Conservation (phyloP, 2,329 filamentous ascomycete genomes). For the Exserohilum rostratum region DNA sequence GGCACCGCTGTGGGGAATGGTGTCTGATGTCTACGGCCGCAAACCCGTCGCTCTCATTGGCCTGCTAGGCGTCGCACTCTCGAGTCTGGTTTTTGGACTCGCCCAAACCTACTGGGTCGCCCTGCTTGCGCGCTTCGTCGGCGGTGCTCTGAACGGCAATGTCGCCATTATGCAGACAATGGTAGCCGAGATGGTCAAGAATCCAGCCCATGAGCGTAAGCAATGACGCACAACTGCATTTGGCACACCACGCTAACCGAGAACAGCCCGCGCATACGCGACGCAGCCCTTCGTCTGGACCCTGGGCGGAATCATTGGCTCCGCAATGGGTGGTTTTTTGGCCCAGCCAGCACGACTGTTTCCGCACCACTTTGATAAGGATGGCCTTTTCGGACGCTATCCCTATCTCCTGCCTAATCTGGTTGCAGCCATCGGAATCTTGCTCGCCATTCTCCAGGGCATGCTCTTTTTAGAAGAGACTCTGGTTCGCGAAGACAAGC, state of each 20-base stretch:
- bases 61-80: slow-evolving; percentile 82
- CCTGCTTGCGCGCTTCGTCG: slow-evolving; percentile 74
- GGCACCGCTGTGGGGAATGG: slow-evolving; percentile 65
- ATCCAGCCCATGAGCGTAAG: slow-evolving; percentile 87
- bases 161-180: slow-evolving; percentile 90
- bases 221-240: slow-evolving; percentile 26
- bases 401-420: slow-evolving; percentile 91
- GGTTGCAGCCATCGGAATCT: slow-evolving; percentile 75
- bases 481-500: slow-evolving; percentile 33
- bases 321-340: slow-evolving; percentile 85
- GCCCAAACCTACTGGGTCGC: slow-evolving; percentile 84
- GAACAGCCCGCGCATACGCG: slow-evolving; percentile 77
- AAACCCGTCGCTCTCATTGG: slow-evolving; percentile 51
- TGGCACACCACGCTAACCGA: slow-evolving; percentile 12
- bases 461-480: slow-evolving; percentile 85
- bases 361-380: slow-evolving; percentile 71
- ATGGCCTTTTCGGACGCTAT: slow-evolving; percentile 75
- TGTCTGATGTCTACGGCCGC: slow-evolving; percentile 49
- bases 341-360: slow-evolving; percentile 78
- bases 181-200: slow-evolving; percentile 88
- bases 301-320: slow-evolving; percentile 83
- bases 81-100: slow-evolving; percentile 82
- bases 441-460: slow-evolving; percentile 79
- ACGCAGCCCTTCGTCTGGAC: slow-evolving; percentile 95
- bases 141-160: slow-evolving; percentile 87